A percentile compares a stretch with the other conserved stretches of the same genome.
Conservation (phyloP, 257 asterid species). For the Solanum pimpinellifolium region DNA sequence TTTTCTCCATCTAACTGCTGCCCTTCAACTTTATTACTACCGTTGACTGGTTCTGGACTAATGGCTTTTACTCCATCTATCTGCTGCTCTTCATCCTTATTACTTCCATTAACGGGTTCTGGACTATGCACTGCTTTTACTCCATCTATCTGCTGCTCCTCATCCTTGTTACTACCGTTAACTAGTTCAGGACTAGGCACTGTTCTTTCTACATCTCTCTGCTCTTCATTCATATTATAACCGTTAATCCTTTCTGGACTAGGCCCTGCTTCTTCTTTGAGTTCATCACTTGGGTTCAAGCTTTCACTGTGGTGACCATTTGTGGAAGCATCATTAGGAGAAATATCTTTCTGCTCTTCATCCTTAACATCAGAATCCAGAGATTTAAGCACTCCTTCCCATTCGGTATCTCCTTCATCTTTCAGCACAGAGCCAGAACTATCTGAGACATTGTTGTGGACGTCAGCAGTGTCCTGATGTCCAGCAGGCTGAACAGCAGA, state of each 20-base stretch:
- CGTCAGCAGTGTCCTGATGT: conserved; percentile 3
- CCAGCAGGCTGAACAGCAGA: conserved; percentile 6
- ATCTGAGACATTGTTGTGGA: conserved; percentile 7
- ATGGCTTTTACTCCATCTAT: not conserved
- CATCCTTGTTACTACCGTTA: not conserved
- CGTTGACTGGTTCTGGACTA: not conserved
- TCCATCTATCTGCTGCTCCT: not conserved
- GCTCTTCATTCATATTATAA: not conserved
- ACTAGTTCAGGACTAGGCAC: not conserved
- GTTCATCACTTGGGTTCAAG: not conserved
- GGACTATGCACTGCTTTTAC: not conserved
- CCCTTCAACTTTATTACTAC: not conserved
- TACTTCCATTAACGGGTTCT: not conserved
- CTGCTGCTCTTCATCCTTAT: not conserved
- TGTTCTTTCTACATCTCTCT: not conserved
- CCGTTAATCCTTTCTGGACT: not conserved
- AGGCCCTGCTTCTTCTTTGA: not conserved
- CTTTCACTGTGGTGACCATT: not conserved
- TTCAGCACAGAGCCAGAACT: conserved; percentile 10
- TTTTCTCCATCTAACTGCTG: not conserved
- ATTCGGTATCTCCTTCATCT: conserved; percentile 10
- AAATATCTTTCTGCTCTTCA: conserved; percentile 17
- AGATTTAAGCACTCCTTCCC: conserved; percentile 14
- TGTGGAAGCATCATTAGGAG: not conserved
- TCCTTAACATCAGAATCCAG: conserved; percentile 14